Evolutionary conservation across 2,329 filamentous ascomycete genomes (phyloP), one percentile per base, ranked within the genome.

Genomic region (Ascomycota sp.): DNA sequence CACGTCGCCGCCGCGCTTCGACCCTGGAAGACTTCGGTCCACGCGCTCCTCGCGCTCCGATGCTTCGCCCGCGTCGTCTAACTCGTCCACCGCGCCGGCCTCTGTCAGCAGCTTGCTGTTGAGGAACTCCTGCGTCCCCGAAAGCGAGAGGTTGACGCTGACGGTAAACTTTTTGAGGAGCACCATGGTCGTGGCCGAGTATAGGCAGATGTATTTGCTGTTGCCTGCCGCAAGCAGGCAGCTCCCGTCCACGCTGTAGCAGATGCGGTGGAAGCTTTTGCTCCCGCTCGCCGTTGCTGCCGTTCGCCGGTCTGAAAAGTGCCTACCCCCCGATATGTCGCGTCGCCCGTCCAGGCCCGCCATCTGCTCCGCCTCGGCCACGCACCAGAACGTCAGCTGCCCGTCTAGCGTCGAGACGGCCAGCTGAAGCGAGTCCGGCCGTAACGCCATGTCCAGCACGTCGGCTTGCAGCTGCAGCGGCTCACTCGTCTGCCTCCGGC

Each of bases 151-250:
- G 53, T 98, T 98, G 47, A 92, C 71, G 44, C 81, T 92, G 46
- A 95, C 84, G 2, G 86, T 93, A 49, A 78, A 98, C 50, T 93
- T 93, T 53, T 91, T 92, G 36, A 95, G 62, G 9, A 98, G 60
- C 1, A 89, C 82, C 52, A 89, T 83, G 1, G 86, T 92, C 37
- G 74, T 73, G 26, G 92, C 81, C n/a, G 91, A 86, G 56, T 98
- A 98, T 37, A 98, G 56, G 50, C 89, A 95, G 34, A 98, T 93
- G 53, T 92, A 93, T 58, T 98, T 98, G 72, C 83, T 93, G 62
- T 89, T 92, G 26, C 89, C 89, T 32, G 72, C 84, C 1, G 86
- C 89, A 29, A 98, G 62, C 9, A 98, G 63, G 45, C 89, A 93
- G 40, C 72, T 79, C 9, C 89, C 89, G 49, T 98, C 89, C 1